Evolutionary conservation across 2,329 filamentous ascomycete species (phyloP).

Genomic region (Neoscytalidium dimidiatum): DNA sequence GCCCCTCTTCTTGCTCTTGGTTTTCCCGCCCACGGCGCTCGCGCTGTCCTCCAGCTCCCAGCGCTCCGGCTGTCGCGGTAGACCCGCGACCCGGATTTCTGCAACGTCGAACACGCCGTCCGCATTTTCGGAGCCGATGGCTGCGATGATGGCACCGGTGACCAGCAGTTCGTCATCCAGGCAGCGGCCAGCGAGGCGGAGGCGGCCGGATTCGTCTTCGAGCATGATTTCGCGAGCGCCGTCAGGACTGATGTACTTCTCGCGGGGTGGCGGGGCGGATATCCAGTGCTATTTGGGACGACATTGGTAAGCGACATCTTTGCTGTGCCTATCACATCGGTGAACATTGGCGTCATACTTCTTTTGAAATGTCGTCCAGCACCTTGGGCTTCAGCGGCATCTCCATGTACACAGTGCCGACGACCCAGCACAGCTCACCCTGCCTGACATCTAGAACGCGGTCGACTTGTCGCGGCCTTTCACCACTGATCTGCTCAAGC

Average conservation of each 20-base stretch:
- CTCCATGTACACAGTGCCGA: constrained; percentile 95
- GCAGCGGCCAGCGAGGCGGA: constrained; percentile 73
- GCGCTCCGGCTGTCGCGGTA: constrained; percentile 77
- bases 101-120: constrained; percentile 92
- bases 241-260: constrained; percentile 72
- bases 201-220: constrained; percentile 91
- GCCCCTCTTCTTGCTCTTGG: constrained; percentile 32
- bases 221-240: constrained; percentile 70
- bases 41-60: constrained; percentile 66
- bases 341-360: constrained; percentile 53
- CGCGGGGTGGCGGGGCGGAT: constrained; percentile 72
- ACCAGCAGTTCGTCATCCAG: constrained; percentile 73
- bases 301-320: not conserved
- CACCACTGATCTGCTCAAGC: constrained; percentile 62
- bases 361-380: constrained; percentile 90
- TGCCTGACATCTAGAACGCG: constrained; percentile 93
- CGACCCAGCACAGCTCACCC: constrained; percentile 92
- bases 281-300: constrained; percentile 73
- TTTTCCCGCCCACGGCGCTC: not conserved
- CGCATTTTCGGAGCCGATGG: constrained; percentile 88
- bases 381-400: constrained; percentile 96
- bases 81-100: constrained; percentile 83
- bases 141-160: constrained; percentile 92
- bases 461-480: constrained; percentile 74
- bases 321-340: not conserved